Percentiles rank a stretch among this genome's conserved stretches.
Evolutionary conservation across 441 rosid genomes (phyloP).

Genomic region (Melastoma candidum): DNA sequence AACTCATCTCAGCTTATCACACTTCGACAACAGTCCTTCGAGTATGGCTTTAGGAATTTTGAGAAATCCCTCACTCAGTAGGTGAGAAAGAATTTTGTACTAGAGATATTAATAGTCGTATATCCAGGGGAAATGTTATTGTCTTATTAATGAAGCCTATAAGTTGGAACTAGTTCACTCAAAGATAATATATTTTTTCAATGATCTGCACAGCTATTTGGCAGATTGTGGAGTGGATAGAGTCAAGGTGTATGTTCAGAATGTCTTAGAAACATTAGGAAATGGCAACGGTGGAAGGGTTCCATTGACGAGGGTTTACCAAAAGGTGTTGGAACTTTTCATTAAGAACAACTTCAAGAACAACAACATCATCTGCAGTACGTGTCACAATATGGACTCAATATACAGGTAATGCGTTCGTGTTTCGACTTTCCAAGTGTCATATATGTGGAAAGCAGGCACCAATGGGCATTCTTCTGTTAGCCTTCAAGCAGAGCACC

Average conservation of each 20-base stretch:
- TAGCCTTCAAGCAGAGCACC: conserved; percentile 47
- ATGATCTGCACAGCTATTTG: conserved; percentile 61
- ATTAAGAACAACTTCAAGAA: conserved; percentile 41
- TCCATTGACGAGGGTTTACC: conserved; percentile 46
- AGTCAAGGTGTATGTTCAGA: conserved; percentile 72
- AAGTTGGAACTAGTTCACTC: conserved; percentile 19
- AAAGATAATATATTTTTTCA: conserved; percentile 38
- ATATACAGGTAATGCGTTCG: conserved; percentile 39
- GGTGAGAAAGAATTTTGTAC: too few relatives aligned
- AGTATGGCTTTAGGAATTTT: too few relatives aligned
- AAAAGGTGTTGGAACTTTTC: conserved; percentile 54
- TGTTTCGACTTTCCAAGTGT: neutral
- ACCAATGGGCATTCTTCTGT: conserved; percentile 9
- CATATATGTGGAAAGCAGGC: conserved; percentile 4
- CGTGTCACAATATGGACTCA: conserved; percentile 63
- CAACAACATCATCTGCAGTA: conserved; percentile 55
- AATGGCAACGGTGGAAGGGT: conserved; percentile 55
- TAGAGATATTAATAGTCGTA: too few relatives aligned
- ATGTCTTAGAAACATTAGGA: conserved; percentile 54
- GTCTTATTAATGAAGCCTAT: too few relatives aligned
- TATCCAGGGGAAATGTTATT: too few relatives aligned
- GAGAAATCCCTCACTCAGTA: too few relatives aligned
- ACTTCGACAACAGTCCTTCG: too few relatives aligned
- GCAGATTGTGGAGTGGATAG: conserved; percentile 54
- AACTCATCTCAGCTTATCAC: too few relatives aligned